Evolutionary conservation across 1,284 basidiomycete species (phyloP), one percentile per base, ranked within the genome.

Genomic region (Trichosporon sp.): DNA sequence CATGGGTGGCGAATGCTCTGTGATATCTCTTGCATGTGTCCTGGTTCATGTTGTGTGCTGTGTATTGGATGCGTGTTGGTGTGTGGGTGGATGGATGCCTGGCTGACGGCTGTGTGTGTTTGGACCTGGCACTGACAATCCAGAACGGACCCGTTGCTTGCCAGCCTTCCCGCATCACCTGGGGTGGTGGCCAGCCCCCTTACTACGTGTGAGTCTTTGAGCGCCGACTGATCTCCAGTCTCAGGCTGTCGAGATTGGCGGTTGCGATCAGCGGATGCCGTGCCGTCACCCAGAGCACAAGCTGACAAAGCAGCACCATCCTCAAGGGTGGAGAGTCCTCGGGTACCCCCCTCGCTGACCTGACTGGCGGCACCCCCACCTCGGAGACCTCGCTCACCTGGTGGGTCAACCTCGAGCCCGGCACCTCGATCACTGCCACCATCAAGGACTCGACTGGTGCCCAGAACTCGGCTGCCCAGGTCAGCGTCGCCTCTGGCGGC

Each of bases 241-340:
- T 19, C 19, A 26, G 19, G 16, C 38, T 19, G 54, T 61, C 12
- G 56, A 35, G 56, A 35, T 16, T 12, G 26, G 56, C 32, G 56
- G 56, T 11, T 56, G 38, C 12, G 38, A 40, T 46, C 51, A 54
- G 16, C 19, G 8, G n/a, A 19, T 48, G 16, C 43, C 16, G n/a
- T 3, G 3, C 67, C 14, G 32, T 65, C 4, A 11, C 11, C 31
- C 1, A 32, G 56, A 11, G 5, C 59, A 16, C 11, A 12, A 7
- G 59, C 59, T 63, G 59, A 63, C 59, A n/a, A n/a, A 35, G 26
- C 73, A 79, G 78, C 63, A 73, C 88, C 51, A 78, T 91, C 74
- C 82, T 92, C 72, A 91, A 91, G 69, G 90, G 91, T 89, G 89
- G 88, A 65, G 88, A 92, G 77, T 76, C 87, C 2, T 70, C 82